These are phyloP conservation scores for Boehmeria nivea DNA, from an alignment of 306 rosid genomes.

Conservation along the genomic window DNA sequence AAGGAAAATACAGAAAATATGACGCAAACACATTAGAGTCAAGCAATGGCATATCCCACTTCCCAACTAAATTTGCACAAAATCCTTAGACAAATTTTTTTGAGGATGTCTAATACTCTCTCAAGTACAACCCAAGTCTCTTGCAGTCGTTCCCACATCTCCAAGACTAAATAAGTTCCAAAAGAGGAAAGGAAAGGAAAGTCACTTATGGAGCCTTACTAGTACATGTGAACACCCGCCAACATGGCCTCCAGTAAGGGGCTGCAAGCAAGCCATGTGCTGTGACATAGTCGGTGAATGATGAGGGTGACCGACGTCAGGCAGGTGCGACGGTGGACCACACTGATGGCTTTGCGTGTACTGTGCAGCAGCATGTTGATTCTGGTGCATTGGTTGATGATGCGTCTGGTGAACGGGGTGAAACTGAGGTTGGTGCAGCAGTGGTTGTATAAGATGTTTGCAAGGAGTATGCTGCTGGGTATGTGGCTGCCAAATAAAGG, in stretches of 20 bases:
- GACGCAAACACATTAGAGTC: too few relatives aligned
- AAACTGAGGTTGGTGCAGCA: constrained; percentile 76
- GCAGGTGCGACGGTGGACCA: constrained; percentile 58
- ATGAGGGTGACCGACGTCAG: constrained; percentile 77
- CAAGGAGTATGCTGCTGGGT: constrained; percentile 60
- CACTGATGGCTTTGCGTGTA: constrained; percentile 78
- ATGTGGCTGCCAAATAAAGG: too few relatives aligned
- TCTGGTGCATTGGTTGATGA: constrained; percentile 68
- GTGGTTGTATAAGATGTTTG: constrained; percentile 66
- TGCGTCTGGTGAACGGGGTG: constrained; percentile 73
- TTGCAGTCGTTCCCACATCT: neutral
- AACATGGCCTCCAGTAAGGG: constrained; percentile 57
- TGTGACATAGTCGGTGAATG: constrained; percentile 74
- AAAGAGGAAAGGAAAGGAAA: constrained; percentile 6
- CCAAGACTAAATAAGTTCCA: neutral
- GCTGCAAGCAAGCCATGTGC: constrained; percentile 75
- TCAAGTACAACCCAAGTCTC: neutral
- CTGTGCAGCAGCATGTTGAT: constrained; percentile 58
- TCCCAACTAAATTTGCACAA: too few relatives aligned
- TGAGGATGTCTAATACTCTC: neutral
- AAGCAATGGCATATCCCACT: too few relatives aligned
- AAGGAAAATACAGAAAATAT: too few relatives aligned
- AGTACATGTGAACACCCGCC: constrained; percentile 84
- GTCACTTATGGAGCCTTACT: constrained; percentile 44
- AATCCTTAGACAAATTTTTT: neutral